phyloP scores from a whole-genome alignment of 2,329 filamentous ascomycete species.

The Magnaporthiopsis incrustans region DNA sequence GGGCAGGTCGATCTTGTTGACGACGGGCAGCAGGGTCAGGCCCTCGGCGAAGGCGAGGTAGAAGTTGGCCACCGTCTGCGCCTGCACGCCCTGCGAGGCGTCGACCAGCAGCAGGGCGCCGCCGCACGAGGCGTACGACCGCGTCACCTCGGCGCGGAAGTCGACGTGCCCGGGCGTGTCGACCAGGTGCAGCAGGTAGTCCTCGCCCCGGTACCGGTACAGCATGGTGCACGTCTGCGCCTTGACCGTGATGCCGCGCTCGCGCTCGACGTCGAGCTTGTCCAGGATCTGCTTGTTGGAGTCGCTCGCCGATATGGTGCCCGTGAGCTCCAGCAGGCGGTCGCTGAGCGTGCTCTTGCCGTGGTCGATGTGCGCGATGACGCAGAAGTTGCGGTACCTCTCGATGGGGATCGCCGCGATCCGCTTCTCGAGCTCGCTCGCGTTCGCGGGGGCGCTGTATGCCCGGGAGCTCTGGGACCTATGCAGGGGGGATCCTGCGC shows the following conservation, averaged over 20 bases:
- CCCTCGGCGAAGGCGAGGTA: slow-evolving; percentile 94
- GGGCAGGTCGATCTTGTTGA: slow-evolving; percentile 94
- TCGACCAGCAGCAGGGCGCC: slow-evolving; percentile 89
- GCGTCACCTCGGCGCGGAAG: slow-evolving; percentile 90
- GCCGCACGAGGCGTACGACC: slow-evolving; percentile 92
- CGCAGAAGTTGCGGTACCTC: slow-evolving; percentile 90
- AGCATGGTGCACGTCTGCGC: slow-evolving; percentile 98
- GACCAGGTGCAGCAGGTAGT: slow-evolving; percentile 91
- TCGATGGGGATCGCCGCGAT: slow-evolving; percentile 71
- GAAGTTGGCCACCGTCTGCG: slow-evolving; percentile 97
- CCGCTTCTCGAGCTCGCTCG: slow-evolving; percentile 41
- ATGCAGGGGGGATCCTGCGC: background rate
- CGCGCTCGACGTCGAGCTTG: slow-evolving; percentile 92
- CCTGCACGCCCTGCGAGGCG: slow-evolving; percentile 92
- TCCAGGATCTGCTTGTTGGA: slow-evolving; percentile 93
- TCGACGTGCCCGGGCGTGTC: slow-evolving; percentile 98
- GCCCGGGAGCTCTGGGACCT: background rate
- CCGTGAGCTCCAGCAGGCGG: slow-evolving; percentile 84
- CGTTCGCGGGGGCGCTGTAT: background rate
- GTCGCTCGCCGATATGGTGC: slow-evolving; percentile 75
- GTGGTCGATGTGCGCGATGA: slow-evolving; percentile 97
- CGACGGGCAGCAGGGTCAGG: slow-evolving; percentile 75
- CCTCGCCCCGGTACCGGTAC: slow-evolving; percentile 74
- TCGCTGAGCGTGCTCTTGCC: slow-evolving; percentile 95
- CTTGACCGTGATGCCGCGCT: slow-evolving; percentile 96